These are phyloP conservation scores for Infundibulicybe gibba DNA, from an alignment of 768 basidiomycete genomes.

Conservation along the genomic window DNA sequence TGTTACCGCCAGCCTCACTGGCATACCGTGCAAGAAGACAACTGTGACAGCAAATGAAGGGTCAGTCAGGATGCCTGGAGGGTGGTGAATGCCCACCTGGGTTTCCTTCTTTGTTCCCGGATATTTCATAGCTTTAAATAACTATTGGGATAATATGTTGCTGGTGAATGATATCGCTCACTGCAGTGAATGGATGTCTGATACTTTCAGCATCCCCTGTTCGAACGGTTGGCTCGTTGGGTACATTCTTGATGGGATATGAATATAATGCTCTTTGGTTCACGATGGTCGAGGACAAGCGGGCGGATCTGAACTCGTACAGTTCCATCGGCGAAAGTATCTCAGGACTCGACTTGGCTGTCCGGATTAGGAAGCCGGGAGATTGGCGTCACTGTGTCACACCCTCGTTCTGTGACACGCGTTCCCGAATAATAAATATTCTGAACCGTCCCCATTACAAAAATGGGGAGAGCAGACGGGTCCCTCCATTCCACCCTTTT, in stretches of 20 bases:
- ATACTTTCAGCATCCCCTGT: constrained; percentile 64
- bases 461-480: constrained; percentile 5
- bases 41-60: constrained; percentile 32
- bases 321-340: no score
- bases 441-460: no score
- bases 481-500: constrained; percentile 15
- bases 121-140: constrained; percentile 66
- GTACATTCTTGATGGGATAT: constrained; percentile 40
- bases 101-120: constrained; percentile 71
- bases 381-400: no score
- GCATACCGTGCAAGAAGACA: constrained; percentile 72
- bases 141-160: not conserved
- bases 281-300: no score
- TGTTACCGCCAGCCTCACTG: no score
- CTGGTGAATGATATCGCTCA: constrained; percentile 19
- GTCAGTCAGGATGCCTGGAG: constrained; percentile 1
- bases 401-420: no score
- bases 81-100: constrained; percentile 47
- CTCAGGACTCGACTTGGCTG: no score
- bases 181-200: constrained; percentile 75
- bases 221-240: constrained; percentile 64
- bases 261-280: no score
- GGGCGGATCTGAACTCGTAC: no score
- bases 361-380: no score
- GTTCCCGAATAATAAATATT: no score